These are phyloP conservation scores for Linderniella brevidens DNA, from an alignment of 257 asterid species.

Conservation along the genomic window DNA sequence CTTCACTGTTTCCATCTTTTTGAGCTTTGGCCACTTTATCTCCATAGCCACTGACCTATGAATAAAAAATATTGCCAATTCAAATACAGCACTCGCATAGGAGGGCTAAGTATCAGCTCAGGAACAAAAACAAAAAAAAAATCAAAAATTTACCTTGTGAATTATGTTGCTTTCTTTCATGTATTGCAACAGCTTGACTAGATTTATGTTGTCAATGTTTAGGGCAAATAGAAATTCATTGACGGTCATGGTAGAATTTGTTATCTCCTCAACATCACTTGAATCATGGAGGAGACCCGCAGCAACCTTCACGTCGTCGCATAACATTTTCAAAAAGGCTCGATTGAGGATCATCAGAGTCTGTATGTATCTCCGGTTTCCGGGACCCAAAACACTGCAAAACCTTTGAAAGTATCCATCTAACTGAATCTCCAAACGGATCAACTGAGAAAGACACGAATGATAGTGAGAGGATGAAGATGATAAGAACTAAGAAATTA, in stretches of 20 bases:
- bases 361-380: slow-evolving; percentile 89
- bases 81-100: slow-evolving; percentile 7
- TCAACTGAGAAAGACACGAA: slow-evolving; percentile 44
- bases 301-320: slow-evolving; percentile 20
- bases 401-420: slow-evolving; percentile 58
- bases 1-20: slow-evolving; percentile 21
- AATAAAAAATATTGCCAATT: slow-evolving; percentile 5
- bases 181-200: slow-evolving; percentile 50
- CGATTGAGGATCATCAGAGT: slow-evolving; percentile 57
- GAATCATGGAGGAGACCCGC: slow-evolving; percentile 13
- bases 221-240: slow-evolving; percentile 78
- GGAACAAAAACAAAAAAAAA: slow-evolving; percentile 6
- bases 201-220: slow-evolving; percentile 87
- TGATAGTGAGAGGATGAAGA: too few species aligned
- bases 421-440: slow-evolving; percentile 42
- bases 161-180: slow-evolving; percentile 71
- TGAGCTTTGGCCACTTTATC: slow-evolving; percentile 36
- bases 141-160: slow-evolving; percentile 48
- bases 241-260: slow-evolving; percentile 43
- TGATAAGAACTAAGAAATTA: not conserved
- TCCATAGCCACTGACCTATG: slow-evolving; percentile 77
- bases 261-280: slow-evolving; percentile 22
- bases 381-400: slow-evolving; percentile 69
- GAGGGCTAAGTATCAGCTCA: slow-evolving; percentile 2
- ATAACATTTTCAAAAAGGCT: slow-evolving; percentile 36